phyloP scores from a whole-genome alignment of 1,284 basidiomycete genomes.

The Cryptococcus sp. region DNA sequence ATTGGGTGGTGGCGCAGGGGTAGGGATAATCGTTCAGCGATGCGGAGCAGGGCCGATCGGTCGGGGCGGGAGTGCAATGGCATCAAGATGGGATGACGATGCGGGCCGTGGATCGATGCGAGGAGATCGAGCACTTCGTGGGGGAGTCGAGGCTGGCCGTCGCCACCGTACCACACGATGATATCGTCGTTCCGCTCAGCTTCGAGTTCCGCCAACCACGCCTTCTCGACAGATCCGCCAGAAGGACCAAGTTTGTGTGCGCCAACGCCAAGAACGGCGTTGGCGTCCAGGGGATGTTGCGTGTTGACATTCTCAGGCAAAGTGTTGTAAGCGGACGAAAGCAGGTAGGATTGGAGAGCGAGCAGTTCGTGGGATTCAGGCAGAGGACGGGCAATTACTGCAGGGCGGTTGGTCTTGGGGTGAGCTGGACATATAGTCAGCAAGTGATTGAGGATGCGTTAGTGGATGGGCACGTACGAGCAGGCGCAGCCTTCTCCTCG shows the following conservation, averaged over 20 bases:
- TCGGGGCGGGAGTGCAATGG: constrained; percentile 32
- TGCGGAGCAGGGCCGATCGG: constrained; percentile 19
- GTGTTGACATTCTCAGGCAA: constrained; percentile 39
- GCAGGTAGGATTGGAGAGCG: constrained; percentile 49
- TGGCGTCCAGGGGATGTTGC: constrained; percentile 41
- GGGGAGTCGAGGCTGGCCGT: constrained; percentile 24
- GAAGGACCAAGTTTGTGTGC: constrained; percentile 25
- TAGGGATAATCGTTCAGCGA: constrained; percentile 31
- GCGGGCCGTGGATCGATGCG: constrained; percentile 27
- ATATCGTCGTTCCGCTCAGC: constrained; percentile 33
- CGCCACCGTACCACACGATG: constrained; percentile 44
- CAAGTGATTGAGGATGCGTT: not conserved
- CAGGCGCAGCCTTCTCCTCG: constrained; percentile 11
- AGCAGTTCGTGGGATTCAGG: constrained; percentile 49
- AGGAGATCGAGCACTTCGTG: constrained; percentile 36
- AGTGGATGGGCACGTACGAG: constrained; percentile 14
- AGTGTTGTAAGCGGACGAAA: constrained; percentile 37
- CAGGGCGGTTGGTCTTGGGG: constrained; percentile 26
- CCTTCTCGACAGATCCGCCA: constrained; percentile 21
- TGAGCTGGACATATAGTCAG: constrained; percentile 16
- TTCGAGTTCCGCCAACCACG: constrained; percentile 38
- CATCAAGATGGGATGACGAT: constrained; percentile 29
- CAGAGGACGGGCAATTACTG: constrained; percentile 28
- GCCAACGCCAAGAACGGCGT: constrained; percentile 37
- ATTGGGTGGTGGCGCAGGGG: constrained; percentile 29